These are phyloP conservation scores for Pseudophaeomoniella oleicola DNA, from an alignment of 2,329 filamentous ascomycete genomes.

Conservation along the genomic window DNA sequence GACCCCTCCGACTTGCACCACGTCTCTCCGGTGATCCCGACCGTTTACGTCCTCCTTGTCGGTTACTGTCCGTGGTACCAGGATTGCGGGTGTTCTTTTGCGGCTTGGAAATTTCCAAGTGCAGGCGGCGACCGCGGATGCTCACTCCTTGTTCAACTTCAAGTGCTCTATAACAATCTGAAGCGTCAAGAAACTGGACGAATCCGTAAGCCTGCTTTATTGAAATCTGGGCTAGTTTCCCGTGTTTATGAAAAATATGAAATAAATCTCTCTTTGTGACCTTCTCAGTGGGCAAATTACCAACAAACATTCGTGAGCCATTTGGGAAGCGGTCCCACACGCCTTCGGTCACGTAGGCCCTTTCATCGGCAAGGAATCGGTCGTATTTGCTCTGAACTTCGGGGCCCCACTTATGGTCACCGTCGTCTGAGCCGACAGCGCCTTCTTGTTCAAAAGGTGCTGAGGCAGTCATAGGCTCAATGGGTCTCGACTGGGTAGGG, in stretches of 20 bases:
- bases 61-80: conserved; percentile 28
- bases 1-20: conserved; percentile 6
- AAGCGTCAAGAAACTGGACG: conserved; percentile 73
- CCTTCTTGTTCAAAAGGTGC: conserved; percentile 3
- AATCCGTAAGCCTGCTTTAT: conserved; percentile 96
- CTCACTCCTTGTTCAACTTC: conserved; percentile 64
- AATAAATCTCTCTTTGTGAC: conserved; percentile 91
- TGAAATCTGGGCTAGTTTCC: conserved; percentile 81
- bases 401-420: conserved; percentile 32
- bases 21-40: conserved; percentile 23
- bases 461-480: too few species aligned
- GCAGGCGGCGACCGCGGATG: conserved; percentile 81
- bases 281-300: conserved; percentile 80
- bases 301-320: conserved; percentile 34
- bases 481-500: conserved; percentile 8
- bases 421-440: conserved; percentile 14
- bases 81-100: conserved; percentile 63
- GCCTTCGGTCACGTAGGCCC: conserved; percentile 35
- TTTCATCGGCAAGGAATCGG: conserved; percentile 34
- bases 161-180: conserved; percentile 62
- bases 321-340: conserved; percentile 36
- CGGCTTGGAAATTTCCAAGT: conserved; percentile 78
- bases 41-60: conserved; percentile 21
- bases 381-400: conserved; percentile 35
- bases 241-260: conserved; percentile 73